Conservation (phyloP, 768 basidiomycete genomes). For the Lactarius tabidus region DNA sequence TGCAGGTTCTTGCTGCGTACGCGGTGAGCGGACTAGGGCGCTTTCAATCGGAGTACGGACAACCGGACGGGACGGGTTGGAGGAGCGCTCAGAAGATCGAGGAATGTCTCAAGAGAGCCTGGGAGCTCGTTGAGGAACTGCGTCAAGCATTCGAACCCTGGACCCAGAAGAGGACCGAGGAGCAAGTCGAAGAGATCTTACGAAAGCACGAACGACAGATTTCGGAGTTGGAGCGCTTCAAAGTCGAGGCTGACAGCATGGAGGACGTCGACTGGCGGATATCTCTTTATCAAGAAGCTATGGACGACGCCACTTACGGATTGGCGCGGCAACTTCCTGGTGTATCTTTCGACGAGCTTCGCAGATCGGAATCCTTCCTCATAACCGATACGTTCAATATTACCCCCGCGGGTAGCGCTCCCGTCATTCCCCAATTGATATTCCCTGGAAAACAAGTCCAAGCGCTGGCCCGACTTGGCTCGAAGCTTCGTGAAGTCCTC, state of each 20-base stretch:
- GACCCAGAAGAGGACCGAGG: not conserved
- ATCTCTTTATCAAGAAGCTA: not conserved
- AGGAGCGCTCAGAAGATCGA: not conserved
- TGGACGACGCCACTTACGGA: not conserved
- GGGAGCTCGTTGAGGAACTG: not conserved
- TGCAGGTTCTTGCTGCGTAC: not conserved
- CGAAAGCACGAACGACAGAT: not conserved
- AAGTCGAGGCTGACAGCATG: not conserved
- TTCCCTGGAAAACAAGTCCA: not conserved
- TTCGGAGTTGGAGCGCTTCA: conserved; percentile 5
- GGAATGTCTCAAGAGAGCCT: not conserved
- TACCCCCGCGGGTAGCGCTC: not conserved
- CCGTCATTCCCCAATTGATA: not conserved
- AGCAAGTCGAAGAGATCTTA: not conserved
- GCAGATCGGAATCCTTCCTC: not conserved
- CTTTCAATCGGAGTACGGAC: not conserved
- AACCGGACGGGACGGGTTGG: not conserved
- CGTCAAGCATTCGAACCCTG: not conserved
- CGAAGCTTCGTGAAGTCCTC: not conserved
- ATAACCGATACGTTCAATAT: not conserved
- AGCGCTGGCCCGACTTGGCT: not conserved
- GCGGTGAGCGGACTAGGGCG: conserved; percentile 3
- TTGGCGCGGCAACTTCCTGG: not conserved
- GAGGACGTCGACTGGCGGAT: not conserved
- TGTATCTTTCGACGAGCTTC: not conserved